These are phyloP conservation scores for Manihot esculenta DNA, from an alignment of 441 rosid genomes.

Conservation along the genomic window DNA sequence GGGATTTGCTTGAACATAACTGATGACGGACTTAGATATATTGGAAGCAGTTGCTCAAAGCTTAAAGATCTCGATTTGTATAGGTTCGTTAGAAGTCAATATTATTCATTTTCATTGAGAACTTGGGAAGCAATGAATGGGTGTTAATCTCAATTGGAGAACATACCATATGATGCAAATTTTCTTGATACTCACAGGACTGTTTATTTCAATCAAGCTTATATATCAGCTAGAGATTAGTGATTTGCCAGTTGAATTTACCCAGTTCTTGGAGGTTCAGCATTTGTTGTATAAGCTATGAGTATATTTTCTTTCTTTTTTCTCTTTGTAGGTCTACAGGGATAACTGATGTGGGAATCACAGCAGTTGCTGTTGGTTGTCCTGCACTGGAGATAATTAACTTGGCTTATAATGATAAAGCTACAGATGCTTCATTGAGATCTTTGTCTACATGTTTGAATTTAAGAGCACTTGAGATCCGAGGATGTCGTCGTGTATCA, in stretches of 20 bases:
- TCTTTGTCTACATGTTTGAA: no score
- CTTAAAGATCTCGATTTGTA: slow-evolving; percentile 41
- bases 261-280: no score
- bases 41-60: slow-evolving; percentile 31
- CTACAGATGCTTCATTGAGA: no score
- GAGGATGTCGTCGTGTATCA: no score
- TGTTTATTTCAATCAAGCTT: no score
- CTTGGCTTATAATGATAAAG: no score
- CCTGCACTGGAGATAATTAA: background rate
- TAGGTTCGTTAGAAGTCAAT: slow-evolving; percentile 26
- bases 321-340: slow-evolving; percentile 23
- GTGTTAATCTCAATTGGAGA: background rate
- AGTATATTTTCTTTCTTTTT: background rate
- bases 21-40: slow-evolving; percentile 32
- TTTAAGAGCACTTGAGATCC: no score
- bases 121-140: background rate
- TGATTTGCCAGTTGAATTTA: background rate
- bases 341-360: slow-evolving; percentile 32
- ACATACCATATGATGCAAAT: no score
- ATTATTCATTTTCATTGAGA: background rate
- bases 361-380: slow-evolving; percentile 29
- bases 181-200: no score
- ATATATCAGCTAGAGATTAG: background rate
- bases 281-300: background rate
- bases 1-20: slow-evolving; percentile 37